Conservation (phyloP, 345 rosid species). For the Passiflora organensis region DNA sequence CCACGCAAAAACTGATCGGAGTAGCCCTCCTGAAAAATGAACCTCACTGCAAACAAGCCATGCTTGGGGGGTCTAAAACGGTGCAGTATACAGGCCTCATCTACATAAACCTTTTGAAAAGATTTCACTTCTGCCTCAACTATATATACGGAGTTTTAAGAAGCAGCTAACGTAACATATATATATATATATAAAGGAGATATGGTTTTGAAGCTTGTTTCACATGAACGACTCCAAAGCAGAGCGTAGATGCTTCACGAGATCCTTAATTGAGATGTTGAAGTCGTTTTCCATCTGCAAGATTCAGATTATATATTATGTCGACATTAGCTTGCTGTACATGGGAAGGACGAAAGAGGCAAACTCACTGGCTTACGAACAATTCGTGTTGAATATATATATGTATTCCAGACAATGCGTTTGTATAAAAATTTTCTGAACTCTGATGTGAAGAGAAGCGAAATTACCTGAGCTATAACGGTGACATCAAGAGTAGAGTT, state of each 20-base stretch:
- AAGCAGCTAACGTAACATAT: no score
- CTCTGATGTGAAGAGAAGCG: neutral
- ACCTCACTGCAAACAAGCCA: constrained; percentile 38
- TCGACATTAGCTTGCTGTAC: neutral
- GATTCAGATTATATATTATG: neutral
- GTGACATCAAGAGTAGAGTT: constrained; percentile 58
- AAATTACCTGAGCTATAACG: constrained; percentile 60
- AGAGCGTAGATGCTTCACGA: constrained; percentile 55
- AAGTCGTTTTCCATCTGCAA: constrained; percentile 71
- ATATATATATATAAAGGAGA: no score
- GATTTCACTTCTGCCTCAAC: neutral
- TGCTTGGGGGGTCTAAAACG: constrained; percentile 14
- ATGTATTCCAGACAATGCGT: neutral
- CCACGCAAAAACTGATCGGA: constrained; percentile 26
- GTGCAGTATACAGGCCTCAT: constrained; percentile 22
- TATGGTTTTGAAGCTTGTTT: no score
- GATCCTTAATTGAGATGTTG: constrained; percentile 55
- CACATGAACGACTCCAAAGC: constrained; percentile 44
- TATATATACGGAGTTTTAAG: no score
- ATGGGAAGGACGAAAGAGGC: neutral
- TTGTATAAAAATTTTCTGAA: neutral
- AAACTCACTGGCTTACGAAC: neutral
- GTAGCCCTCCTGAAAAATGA: constrained; percentile 38
- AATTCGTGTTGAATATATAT: neutral
- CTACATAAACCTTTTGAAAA: constrained; percentile 5